Evolutionary conservation across 768 basidiomycete genomes (phyloP).

Genomic region (Dacryopinax spathularia): DNA sequence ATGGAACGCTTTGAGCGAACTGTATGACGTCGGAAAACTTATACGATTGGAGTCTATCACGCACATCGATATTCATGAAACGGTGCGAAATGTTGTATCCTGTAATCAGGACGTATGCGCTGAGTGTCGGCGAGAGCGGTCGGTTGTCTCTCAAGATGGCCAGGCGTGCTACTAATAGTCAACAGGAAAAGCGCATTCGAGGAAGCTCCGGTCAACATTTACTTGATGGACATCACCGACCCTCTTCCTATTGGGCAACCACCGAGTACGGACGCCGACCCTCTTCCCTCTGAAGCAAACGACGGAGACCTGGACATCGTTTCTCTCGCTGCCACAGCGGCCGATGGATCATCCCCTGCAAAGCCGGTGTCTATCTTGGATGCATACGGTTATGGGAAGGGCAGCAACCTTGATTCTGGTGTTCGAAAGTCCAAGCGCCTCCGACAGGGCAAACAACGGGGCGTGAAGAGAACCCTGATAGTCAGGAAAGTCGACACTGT

Average conservation of each 20-base stretch:
- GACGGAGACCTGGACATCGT: not conserved
- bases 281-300: not conserved
- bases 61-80: not conserved
- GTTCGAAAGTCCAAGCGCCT: conserved; percentile 46
- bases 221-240: not conserved
- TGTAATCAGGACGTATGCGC: conserved; percentile 35
- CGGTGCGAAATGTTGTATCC: not conserved
- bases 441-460: conserved; percentile 32
- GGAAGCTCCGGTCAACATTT: conserved; percentile 3
- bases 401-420: not conserved
- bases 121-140: conserved; percentile 50
- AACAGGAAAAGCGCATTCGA: not conserved
- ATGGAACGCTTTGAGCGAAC: conserved; percentile 45
- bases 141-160: conserved; percentile 9
- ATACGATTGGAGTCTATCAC: not conserved
- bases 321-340: not conserved
- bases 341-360: not conserved
- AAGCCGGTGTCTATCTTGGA: not conserved
- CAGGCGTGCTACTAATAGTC: not conserved
- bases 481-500: conserved; percentile 54
- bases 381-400: not conserved
- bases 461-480: conserved; percentile 37
- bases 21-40: conserved; percentile 28
- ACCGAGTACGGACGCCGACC: not conserved
- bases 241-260: not conserved